A percentile compares a stretch with the other conserved stretches of the same genome.
Evolutionary conservation across 768 basidiomycete species (phyloP).

Genomic region (Phylloporus sp.): DNA sequence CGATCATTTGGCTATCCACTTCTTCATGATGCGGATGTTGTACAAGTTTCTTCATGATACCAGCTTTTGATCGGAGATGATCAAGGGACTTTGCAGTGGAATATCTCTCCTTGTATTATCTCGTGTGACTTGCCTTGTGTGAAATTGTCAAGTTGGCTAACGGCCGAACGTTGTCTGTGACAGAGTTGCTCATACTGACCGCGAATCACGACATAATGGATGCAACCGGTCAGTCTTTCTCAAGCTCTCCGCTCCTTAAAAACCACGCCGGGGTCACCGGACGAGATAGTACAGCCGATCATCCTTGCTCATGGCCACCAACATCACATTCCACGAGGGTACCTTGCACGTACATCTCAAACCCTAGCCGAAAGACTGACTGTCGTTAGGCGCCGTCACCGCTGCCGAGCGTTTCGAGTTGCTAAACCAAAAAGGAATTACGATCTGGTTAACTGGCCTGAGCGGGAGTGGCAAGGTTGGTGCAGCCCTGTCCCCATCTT

Average conservation of each 20-base stretch:
- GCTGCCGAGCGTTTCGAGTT: slow-evolving; percentile 59
- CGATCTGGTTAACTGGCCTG: slow-evolving; percentile 95
- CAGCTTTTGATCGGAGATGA: slow-evolving; percentile 7
- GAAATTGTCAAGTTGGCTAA: not conserved
- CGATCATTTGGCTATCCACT: slow-evolving; percentile 55
- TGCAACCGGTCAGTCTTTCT: slow-evolving; percentile 7
- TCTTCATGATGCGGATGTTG: slow-evolving; percentile 12
- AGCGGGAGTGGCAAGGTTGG: slow-evolving; percentile 91
- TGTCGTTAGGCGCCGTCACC: slow-evolving; percentile 62
- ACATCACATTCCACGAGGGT: slow-evolving; percentile 72
- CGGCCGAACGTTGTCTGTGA: too few relatives aligned
- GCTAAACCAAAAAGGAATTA: slow-evolving; percentile 78
- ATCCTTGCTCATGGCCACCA: slow-evolving; percentile 43
- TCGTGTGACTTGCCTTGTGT: not conserved
- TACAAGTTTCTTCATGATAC: slow-evolving; percentile 10
- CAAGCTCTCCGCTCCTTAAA: slow-evolving; percentile 1
- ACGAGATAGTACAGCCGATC: too few relatives aligned
- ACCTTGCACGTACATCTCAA: slow-evolving; percentile 1
- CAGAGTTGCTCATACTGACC: not conserved
- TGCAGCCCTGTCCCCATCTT: not conserved
- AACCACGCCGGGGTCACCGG: not conserved
- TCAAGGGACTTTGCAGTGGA: slow-evolving; percentile 27
- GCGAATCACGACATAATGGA: not conserved
- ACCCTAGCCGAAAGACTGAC: not conserved
- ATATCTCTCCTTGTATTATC: slow-evolving; percentile 5